Evolutionary conservation across 345 rosid genomes (phyloP).

Genomic region (Lepidium sativum): DNA sequence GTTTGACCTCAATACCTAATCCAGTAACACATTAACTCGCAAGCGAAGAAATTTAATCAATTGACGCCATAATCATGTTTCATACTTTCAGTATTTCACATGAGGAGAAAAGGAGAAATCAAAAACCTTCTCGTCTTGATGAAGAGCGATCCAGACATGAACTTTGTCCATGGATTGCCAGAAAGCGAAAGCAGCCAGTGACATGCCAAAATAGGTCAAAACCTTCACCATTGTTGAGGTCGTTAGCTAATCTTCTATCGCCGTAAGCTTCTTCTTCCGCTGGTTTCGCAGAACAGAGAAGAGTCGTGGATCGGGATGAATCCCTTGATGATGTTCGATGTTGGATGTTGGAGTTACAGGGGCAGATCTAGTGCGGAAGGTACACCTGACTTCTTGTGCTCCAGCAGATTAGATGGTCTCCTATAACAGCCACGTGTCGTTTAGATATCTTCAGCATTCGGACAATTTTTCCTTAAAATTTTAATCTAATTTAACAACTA

Average conservation of each 20-base stretch:
- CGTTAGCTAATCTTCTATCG: background rate
- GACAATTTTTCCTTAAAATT: too few species aligned
- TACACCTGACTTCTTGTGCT: background rate
- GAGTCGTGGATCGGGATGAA: slow-evolving; percentile 17
- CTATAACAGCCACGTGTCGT: background rate
- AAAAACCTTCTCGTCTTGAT: slow-evolving; percentile 54
- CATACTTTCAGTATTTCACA: background rate
- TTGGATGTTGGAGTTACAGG: background rate
- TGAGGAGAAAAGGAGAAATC: background rate
- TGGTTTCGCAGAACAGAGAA: background rate
- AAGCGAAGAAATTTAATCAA: background rate
- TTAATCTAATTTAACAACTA: too few species aligned
- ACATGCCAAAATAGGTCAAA: slow-evolving; percentile 56
- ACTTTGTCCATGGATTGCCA: slow-evolving; percentile 88
- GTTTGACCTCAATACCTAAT: slow-evolving; percentile 19
- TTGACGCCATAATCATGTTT: background rate
- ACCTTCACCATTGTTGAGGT: slow-evolving; percentile 55
- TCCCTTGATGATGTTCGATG: background rate
- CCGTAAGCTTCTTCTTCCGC: background rate
- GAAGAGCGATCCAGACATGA: slow-evolving; percentile 93
- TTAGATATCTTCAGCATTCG: too few species aligned
- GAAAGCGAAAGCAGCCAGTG: slow-evolving; percentile 74
- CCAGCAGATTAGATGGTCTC: background rate
- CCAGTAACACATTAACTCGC: background rate
- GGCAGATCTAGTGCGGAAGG: background rate